Evolutionary conservation across 768 basidiomycete species (phyloP), one percentile per base, ranked within the genome.

Genomic region (Trametes cingulata): DNA sequence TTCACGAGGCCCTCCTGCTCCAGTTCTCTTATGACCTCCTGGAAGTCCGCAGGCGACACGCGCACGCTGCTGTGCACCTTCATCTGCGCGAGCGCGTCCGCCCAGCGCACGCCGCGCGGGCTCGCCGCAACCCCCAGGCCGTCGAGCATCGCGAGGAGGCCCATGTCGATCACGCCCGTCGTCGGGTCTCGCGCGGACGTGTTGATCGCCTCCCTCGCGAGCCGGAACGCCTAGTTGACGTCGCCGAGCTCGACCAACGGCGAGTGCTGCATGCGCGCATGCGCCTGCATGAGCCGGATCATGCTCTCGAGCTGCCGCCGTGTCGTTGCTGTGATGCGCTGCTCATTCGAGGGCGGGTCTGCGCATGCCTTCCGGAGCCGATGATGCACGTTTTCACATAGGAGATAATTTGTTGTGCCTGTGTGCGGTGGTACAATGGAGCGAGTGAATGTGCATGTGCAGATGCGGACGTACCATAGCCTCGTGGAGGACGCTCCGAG

Each of bases 391-490:
- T 97, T 75, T 98, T 99, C 7, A 97, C 97, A 61, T 98, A 96
- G 4, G 95, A 98, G 19, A 98, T 95, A 0, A 95, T 98, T 86
- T 98, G 95, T 86, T 98, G 95, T 84, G 98, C 95, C 95, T 97
- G 62, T 13, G 24, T 41, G 2, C 29, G 41, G 37, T n/a, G 40
- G 13, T 5, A 5, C 6, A n/a, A 24, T 46, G 55, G 22, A 24
- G 9, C 13, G 27, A 10, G 13, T 10, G 7, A 27, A 0, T 27
- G 52, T 25, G 36, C 17, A 14, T 37, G 40, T n/a, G 29, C 2
- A 6, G 39, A 33, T 20, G 33, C n/a, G 10, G 35, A 65, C 80
- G 53, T 65, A 93, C 92, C 96, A 98, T 98, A 15, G 97, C 95
- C 85, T 98, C 96, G 74, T 99, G 97, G 45, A 99, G 84, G 9